Evolutionary conservation across 768 basidiomycete genomes (phyloP).

Genomic region (Rhodotorula toruloides): DNA sequence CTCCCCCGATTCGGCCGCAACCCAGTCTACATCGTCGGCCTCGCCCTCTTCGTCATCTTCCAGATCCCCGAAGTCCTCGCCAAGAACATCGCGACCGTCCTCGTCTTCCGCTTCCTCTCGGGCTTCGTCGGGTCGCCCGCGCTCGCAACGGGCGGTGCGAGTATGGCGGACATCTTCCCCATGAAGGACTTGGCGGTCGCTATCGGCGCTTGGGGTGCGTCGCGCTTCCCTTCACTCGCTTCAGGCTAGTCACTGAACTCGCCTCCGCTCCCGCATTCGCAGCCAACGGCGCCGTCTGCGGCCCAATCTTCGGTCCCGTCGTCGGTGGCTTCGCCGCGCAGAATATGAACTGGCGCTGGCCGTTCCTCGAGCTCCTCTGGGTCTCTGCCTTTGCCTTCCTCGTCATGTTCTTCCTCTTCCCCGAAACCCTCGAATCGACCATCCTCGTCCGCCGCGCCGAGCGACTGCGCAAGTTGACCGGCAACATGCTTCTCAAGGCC

Average conservation of each 20-base stretch:
- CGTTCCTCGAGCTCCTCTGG: constrained; percentile 46
- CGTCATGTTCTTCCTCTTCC: constrained; percentile 45
- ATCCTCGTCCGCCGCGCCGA: constrained; percentile 48
- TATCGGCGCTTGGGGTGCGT: constrained; percentile 7
- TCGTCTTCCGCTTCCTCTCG: constrained; percentile 46
- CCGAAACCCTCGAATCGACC: constrained; percentile 47
- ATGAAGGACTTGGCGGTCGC: neutral
- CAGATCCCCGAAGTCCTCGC: constrained; percentile 44
- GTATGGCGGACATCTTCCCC: constrained; percentile 27
- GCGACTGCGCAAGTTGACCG: constrained; percentile 47
- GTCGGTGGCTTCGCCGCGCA: constrained; percentile 45
- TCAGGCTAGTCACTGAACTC: neutral
- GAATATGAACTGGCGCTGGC: constrained; percentile 47
- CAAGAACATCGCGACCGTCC: constrained; percentile 38
- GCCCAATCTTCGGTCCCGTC: constrained; percentile 40
- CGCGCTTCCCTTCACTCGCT: neutral
- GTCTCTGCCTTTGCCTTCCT: constrained; percentile 43
- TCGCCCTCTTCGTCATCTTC: constrained; percentile 46
- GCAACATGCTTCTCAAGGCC: constrained; percentile 44
- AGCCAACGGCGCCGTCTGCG: constrained; percentile 40
- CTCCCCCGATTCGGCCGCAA: constrained; percentile 46
- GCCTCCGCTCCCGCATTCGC: neutral
- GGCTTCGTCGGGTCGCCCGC: constrained; percentile 48
- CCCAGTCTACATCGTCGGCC: constrained; percentile 47
- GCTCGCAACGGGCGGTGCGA: constrained; percentile 47